A percentile compares a stretch with the other conserved stretches of the same genome.
Conservation (phyloP, 108 stramenopile species). For the Cyclotella sp. region DNA sequence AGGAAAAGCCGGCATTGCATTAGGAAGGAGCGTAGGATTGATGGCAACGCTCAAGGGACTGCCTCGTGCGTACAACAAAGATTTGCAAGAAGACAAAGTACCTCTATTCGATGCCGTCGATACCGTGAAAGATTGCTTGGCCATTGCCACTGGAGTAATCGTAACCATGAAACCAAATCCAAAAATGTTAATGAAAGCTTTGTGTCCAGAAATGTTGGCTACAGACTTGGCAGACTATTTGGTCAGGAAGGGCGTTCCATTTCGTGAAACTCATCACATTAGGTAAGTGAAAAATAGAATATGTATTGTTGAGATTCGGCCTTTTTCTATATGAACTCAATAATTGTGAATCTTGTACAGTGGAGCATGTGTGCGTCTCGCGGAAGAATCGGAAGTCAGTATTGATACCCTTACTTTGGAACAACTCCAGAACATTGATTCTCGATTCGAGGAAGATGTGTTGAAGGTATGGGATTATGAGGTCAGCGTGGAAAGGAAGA, state of each 20-base stretch:
- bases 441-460: slow-evolving; percentile 89
- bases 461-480: slow-evolving; percentile 91
- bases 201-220: slow-evolving; percentile 99
- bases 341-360: slow-evolving; percentile 26
- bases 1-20: slow-evolving; percentile 96
- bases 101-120: slow-evolving; percentile 95
- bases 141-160: slow-evolving; percentile 96
- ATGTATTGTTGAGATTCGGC: too few species aligned
- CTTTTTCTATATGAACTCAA: too few species aligned
- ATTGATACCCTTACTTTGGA: slow-evolving; percentile 84
- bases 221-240: slow-evolving; percentile 99
- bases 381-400: slow-evolving; percentile 80
- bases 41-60: slow-evolving; percentile 96
- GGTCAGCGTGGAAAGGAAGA: slow-evolving; percentile 90
- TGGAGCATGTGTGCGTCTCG: slow-evolving; percentile 89
- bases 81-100: slow-evolving; percentile 99
- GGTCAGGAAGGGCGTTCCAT: slow-evolving; percentile 98
- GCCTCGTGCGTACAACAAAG: slow-evolving; percentile 99
- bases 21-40: slow-evolving; percentile 92
- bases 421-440: slow-evolving; percentile 84
- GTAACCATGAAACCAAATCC: slow-evolving; percentile 93
- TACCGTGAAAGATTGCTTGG: slow-evolving; percentile 95
- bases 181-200: slow-evolving; percentile 82
- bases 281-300: slow-evolving; percentile 49
- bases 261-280: slow-evolving; percentile 99